Evolutionary conservation across 192 early-diverging fungal species (phyloP), one percentile per base, ranked within the genome.

Genomic region (Gigaspora rosea): DNA sequence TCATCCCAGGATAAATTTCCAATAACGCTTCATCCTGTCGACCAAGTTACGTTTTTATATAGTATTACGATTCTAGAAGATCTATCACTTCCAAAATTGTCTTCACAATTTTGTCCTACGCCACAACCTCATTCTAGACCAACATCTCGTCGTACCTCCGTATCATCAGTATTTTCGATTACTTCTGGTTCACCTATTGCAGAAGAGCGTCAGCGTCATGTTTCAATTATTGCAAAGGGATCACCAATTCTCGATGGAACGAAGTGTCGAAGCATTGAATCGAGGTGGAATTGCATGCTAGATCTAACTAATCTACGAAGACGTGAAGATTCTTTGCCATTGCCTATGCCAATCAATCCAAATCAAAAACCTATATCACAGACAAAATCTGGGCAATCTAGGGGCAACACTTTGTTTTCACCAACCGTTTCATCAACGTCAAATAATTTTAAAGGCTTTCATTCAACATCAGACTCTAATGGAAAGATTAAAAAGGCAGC

Each of bases 241-340:
- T 71, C 82, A 3, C 86, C 88, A 8, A 81, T 85, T 20, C 74
- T 88, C 9, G 77, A 90, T 65, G 85, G 87, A 2, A 75, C 84
- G 47, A 71, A 78, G 4, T 83, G 81, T 4, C 77, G 80, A 50
- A 72, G 77, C n/a, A 84, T 90, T 56, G 85, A 86, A 15, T 90
- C 88, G 0, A 81, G 84, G 69, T 90, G 88, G 88, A 90, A 90
- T 66, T 87, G 85, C 16, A 84, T 85, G 77, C 61, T 90, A 65
- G 88, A 90, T 79, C 81, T 90, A 1, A 81, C 82, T 35, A 81
- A 83, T 20, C 47, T 88, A 62, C 78, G 83, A 10, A 83, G 77
- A 36, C 77, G 74, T 18, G 80, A 82, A 32, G 74, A 76, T 59
- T 11, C 74, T n/a, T 51, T 65, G 16, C 74, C 62, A 16, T 56